A percentile compares a stretch with the other conserved stretches of the same genome.
These are phyloP conservation scores for Saturnispora kantuleensis DNA, from an alignment of 805 yeast genomes.

Conservation along the genomic window DNA sequence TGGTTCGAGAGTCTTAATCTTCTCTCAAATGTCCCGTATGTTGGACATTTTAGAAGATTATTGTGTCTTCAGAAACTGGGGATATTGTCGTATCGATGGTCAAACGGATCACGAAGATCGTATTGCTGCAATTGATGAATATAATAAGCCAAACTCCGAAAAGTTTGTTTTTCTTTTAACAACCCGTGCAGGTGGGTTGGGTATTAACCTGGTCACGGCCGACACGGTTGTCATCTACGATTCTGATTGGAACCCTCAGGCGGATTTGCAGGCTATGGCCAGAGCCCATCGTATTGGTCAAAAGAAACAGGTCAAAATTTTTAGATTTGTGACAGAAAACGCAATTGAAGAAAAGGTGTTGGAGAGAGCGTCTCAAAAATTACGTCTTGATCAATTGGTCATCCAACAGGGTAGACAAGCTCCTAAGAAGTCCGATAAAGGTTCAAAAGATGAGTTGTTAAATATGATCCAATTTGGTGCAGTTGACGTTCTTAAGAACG, in stretches of 20 bases:
- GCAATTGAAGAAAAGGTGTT: conserved; percentile 95
- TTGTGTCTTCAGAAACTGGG: conserved; percentile 72
- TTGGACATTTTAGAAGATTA: conserved; percentile 89
- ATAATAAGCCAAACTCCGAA: conserved; percentile 69
- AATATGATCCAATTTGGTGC: conserved; percentile 84
- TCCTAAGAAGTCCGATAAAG: conserved; percentile 28
- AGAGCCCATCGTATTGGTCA: conserved; percentile 97
- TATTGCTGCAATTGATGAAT: conserved; percentile 85
- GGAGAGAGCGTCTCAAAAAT: conserved; percentile 91
- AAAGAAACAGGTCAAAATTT: conserved; percentile 89
- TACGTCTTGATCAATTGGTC: conserved; percentile 86
- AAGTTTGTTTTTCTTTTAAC: conserved; percentile 81
- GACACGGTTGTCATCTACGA: conserved; percentile 84
- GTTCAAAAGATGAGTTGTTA: conserved; percentile 61
- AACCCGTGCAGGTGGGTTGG: conserved; percentile 95
- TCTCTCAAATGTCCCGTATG: conserved; percentile 88
- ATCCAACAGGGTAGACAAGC: conserved; percentile 75
- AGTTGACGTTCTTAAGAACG: conserved; percentile 39
- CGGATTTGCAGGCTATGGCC: conserved; percentile 97
- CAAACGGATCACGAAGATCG: conserved; percentile 90
- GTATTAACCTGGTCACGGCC: conserved; percentile 86
- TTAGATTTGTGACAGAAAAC: conserved; percentile 86
- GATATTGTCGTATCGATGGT: conserved; percentile 90
- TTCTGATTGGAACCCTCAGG: conserved; percentile 98
- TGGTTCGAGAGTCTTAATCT: conserved; percentile 85